Conservation (phyloP, 129 eudicot genomes). For the Deinandra increscens region DNA sequence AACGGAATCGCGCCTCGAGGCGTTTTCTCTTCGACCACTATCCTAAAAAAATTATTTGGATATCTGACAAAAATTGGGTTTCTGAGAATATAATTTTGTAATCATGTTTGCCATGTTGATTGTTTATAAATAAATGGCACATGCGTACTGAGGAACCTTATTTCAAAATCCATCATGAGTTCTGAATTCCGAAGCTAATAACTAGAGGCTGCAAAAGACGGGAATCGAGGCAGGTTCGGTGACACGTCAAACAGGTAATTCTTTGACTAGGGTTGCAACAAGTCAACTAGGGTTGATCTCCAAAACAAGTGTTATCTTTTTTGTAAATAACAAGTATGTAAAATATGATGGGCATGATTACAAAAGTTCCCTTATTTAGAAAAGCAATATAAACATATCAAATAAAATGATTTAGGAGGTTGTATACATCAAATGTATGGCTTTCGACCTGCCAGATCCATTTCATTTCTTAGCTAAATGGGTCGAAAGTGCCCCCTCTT, state of each 20-base stretch:
- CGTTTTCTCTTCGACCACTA: too few species aligned
- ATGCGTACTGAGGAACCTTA: not conserved
- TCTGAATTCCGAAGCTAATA: not conserved
- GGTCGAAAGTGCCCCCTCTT: not conserved
- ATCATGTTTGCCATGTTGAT: not conserved
- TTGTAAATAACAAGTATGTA: not conserved
- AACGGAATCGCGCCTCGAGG: too few species aligned
- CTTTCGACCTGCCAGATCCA: not conserved
- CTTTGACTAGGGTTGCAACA: not conserved
- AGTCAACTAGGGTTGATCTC: not conserved
- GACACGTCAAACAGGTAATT: not conserved
- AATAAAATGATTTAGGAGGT: not conserved
- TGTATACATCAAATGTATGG: not conserved
- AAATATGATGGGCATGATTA: not conserved
- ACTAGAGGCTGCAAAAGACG: not conserved
- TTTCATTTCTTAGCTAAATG: not conserved
- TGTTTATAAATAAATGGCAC: not conserved
- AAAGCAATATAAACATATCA: too few species aligned
- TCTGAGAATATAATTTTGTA: too few species aligned
- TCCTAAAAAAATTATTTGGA: too few species aligned
- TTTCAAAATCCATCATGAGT: not conserved
- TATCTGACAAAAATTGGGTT: too few species aligned
- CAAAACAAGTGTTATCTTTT: not conserved
- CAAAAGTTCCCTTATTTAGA: not conserved
- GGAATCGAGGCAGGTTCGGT: not conserved